Percentiles rank a stretch among this genome's conserved stretches.
These are phyloP conservation scores for Rhizoctonia solani DNA, from an alignment of 1,284 basidiomycete genomes.

Conservation along the genomic window DNA sequence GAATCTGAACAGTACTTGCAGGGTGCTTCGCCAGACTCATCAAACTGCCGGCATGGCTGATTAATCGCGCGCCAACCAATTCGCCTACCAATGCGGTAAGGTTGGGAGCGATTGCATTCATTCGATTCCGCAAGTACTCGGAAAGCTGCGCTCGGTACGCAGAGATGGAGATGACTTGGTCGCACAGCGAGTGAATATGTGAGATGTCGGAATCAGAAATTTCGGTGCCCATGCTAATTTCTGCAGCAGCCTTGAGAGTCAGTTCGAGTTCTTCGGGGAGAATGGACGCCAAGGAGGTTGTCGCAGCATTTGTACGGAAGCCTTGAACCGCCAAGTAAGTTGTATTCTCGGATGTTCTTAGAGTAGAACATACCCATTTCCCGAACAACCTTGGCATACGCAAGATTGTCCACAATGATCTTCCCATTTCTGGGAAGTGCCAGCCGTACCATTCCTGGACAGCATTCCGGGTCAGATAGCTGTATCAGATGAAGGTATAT, in stretches of 20 bases:
- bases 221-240: conserved; percentile 98
- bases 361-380: conserved; percentile 70
- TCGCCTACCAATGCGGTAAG: conserved; percentile 95
- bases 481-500: neutral
- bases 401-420: conserved; percentile 95
- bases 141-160: conserved; percentile 92
- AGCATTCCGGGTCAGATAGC: conserved; percentile 23
- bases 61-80: conserved; percentile 93
- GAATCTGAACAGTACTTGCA: conserved; percentile 96
- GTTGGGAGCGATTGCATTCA: conserved; percentile 97
- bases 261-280: conserved; percentile 95
- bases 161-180: conserved; percentile 96
- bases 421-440: conserved; percentile 99
- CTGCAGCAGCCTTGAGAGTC: conserved; percentile 88
- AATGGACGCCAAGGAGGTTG: conserved; percentile 85
- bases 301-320: conserved; percentile 89
- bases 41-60: conserved; percentile 95
- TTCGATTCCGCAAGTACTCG: conserved; percentile 94
- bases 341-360: neutral
- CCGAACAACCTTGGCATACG: conserved; percentile 91
- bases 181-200: conserved; percentile 93
- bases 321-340: conserved; percentile 51
- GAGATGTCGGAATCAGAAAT: conserved; percentile 94
- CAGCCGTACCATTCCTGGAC: conserved; percentile 98
- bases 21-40: conserved; percentile 95